Percentiles rank a stretch among this genome's conserved stretches.
Evolutionary conservation across 2,329 filamentous ascomycete genomes (phyloP).

Genomic region (Talaromyces sp.): DNA sequence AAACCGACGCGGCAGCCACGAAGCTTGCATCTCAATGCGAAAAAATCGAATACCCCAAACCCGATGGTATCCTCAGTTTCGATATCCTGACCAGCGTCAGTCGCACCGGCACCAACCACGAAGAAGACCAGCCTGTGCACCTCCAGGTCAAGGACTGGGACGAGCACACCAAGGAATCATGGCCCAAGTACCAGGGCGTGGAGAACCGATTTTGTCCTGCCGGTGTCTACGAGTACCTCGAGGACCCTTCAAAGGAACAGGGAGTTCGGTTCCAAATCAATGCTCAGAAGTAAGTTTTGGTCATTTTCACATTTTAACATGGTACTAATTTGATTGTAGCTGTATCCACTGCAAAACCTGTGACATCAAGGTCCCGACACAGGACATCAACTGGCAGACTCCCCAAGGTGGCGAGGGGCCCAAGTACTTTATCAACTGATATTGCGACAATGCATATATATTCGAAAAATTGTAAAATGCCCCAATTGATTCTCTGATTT

Average conservation of each 20-base stretch:
- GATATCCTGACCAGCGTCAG: conserved; percentile 95
- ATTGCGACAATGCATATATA: background rate
- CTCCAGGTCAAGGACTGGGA: conserved; percentile 95
- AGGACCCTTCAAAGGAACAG: conserved; percentile 78
- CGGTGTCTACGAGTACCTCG: conserved; percentile 96
- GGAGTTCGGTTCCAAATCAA: conserved; percentile 98
- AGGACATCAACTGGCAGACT: conserved; percentile 97
- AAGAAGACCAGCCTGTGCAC: conserved; percentile 97
- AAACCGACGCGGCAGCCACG: conserved; percentile 72
- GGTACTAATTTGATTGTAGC: conserved; percentile 46
- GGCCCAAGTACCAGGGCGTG: conserved; percentile 81
- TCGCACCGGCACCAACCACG: conserved; percentile 94
- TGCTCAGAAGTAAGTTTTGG: conserved; percentile 76
- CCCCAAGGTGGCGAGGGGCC: conserved; percentile 82
- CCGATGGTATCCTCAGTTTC: conserved; percentile 90
- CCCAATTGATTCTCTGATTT: background rate
- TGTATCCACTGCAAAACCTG: conserved; percentile 99
- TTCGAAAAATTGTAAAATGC: background rate
- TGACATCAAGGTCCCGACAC: conserved; percentile 94
- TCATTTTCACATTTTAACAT: background rate
- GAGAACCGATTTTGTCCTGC: conserved; percentile 97
- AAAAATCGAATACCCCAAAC: conserved; percentile 96
- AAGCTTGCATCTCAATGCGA: conserved; percentile 71
- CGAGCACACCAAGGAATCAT: conserved; percentile 75
- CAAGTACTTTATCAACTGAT: conserved; percentile 59